Evolutionary conservation across 176 grass and related monocot species (phyloP), one percentile per base, ranked within the genome.

Genomic region (Triticum timopheevii): DNA sequence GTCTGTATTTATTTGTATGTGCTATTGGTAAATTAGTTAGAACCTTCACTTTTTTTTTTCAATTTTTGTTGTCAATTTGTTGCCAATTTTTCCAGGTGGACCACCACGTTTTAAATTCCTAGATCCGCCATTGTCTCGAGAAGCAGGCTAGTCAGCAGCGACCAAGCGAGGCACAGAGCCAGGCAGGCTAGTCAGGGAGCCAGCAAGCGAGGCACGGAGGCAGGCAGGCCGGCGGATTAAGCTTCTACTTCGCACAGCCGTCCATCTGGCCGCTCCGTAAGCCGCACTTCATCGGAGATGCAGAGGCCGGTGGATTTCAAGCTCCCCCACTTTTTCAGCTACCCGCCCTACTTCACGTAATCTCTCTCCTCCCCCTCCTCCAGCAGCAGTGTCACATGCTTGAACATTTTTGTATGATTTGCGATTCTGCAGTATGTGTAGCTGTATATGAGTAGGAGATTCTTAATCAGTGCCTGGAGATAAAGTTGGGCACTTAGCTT

Each of bases 341-440:
- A 97, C 86, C 97, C 92, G 11, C 92, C 94, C 6, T 97, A 93
- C 89, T 99, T 99, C 78, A 99, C 90, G 94, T 97, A 96, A 92
- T 90, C 70, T 39, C 20, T 72, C 33, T 30, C 28, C n/a, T 39
- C 69, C 70, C 73, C 73, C 73, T 76, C 28, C 47, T 33, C 50
- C 8, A 76, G 44, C 7, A 10, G 0, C 31, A 76, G 0, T 19
- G 15, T 47, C 59, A 77, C 47, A 52, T 86, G 10, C 8, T 52
- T 50, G 44, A 76, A 52, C 25, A 30, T 16, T 28, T n/a, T 82
- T 49, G 15, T 76, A 68, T 52, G 42, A 64, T 82, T 80, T 52
- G 40, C 56, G 44, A 6, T 16, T 47, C 50, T 86, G 79, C 17
- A 8, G 17, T 49, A 8, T 38, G 2, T 38, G 6, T 31, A 45